A percentile compares a stretch with the other conserved stretches of the same genome.
These are phyloP conservation scores for Mucor mucedo DNA, from an alignment of 371 early-diverging fungal genomes.

Conservation along the genomic window DNA sequence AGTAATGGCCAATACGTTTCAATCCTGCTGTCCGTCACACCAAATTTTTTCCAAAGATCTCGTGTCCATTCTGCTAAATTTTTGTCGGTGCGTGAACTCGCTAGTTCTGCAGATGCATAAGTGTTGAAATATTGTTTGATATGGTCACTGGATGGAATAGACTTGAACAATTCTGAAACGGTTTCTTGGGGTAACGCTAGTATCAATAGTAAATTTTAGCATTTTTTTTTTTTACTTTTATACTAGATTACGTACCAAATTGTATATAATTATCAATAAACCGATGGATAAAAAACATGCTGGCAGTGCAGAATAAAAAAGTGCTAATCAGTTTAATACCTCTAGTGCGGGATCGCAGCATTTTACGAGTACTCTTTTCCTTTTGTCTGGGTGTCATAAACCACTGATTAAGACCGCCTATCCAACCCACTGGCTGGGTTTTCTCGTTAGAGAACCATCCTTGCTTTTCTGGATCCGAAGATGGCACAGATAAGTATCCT, in stretches of 20 bases:
- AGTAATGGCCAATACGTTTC: slow-evolving; percentile 64
- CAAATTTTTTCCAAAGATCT: slow-evolving; percentile 53
- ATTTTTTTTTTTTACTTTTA: background rate
- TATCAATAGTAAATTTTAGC: background rate
- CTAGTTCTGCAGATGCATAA: slow-evolving; percentile 53
- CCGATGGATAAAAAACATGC: slow-evolving; percentile 18
- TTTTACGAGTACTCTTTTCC: slow-evolving; percentile 4
- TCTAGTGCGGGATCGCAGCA: slow-evolving; percentile 9
- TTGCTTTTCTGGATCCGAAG: background rate
- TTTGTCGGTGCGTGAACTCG: slow-evolving; percentile 51
- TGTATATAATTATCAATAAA: slow-evolving; percentile 12
- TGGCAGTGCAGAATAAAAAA: slow-evolving; percentile 5
- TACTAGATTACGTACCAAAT: slow-evolving; percentile 5
- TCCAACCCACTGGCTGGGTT: background rate
- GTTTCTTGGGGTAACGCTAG: slow-evolving; percentile 10
- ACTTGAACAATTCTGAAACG: slow-evolving; percentile 24
- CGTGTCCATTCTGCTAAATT: slow-evolving; percentile 60
- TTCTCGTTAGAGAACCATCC: background rate
- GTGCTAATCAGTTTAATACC: slow-evolving; percentile 7
- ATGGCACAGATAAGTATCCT: background rate
- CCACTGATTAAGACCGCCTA: background rate
- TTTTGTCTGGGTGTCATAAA: slow-evolving; percentile 7
- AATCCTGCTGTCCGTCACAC: slow-evolving; percentile 52
- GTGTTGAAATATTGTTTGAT: slow-evolving; percentile 43
- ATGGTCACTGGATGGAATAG: slow-evolving; percentile 32